Evolutionary conservation across 208 protist genomes (phyloP).

Genomic region (Trypanosoma avium): DNA sequence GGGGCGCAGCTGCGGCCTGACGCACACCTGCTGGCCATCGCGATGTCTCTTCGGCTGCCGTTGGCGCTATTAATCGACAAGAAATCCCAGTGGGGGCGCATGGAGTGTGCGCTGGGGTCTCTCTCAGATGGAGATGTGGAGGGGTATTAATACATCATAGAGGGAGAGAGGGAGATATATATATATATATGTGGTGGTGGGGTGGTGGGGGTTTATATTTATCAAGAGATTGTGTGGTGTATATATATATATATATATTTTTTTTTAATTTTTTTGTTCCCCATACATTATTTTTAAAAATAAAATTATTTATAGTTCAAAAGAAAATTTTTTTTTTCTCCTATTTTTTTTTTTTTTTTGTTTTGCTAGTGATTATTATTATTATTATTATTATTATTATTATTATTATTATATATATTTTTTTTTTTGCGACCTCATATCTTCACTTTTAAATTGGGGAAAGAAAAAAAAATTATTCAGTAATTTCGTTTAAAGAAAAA

Average conservation of each 20-base stretch:
- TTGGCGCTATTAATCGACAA: constrained; percentile 58
- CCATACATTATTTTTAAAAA: too few relatives aligned
- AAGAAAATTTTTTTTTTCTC: neutral
- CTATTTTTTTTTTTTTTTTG: neutral
- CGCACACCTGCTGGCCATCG: constrained; percentile 61
- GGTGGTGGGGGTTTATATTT: neutral
- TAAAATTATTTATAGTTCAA: constrained; percentile 1
- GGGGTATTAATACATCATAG: constrained; percentile 11
- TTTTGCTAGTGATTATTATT: neutral
- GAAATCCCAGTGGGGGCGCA: constrained; percentile 50
- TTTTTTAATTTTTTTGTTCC: neutral
- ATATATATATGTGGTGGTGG: constrained; percentile 11
- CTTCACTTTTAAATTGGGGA: too few relatives aligned
- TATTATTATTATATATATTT: too few relatives aligned
- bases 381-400: neutral
- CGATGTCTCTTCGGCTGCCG: constrained; percentile 78
- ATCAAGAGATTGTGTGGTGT: neutral
- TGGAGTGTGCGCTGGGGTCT: constrained; percentile 50
- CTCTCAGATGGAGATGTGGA: constrained; percentile 44
- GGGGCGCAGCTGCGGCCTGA: constrained; percentile 62
- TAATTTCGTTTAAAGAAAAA: too few relatives aligned
- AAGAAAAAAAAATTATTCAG: too few relatives aligned
- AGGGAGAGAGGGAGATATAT: too few relatives aligned
- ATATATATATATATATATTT: neutral
- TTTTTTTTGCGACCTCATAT: too few relatives aligned